phyloP scores from a whole-genome alignment of 2,329 filamentous ascomycete species.

The Cladophialophora carrionii region DNA sequence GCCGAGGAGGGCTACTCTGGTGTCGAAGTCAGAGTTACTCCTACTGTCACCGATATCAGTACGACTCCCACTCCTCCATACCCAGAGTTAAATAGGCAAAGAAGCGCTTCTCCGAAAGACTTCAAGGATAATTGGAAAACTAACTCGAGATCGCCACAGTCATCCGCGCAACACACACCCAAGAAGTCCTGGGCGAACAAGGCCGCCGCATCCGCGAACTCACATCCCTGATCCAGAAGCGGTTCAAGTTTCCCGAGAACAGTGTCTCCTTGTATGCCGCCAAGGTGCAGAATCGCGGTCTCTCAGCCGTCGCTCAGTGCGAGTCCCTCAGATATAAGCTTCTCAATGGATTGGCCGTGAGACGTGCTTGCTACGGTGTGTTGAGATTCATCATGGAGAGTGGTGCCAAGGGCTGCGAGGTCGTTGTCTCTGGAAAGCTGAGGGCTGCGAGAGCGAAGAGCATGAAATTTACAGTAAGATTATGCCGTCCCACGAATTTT shows the following conservation, averaged over 20 bases:
- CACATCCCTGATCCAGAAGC: slow-evolving; percentile 99
- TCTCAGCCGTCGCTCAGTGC: slow-evolving; percentile 99
- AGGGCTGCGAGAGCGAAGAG: slow-evolving; percentile 98
- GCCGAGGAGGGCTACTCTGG: slow-evolving; percentile 99
- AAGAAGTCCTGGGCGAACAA: slow-evolving; percentile 99
- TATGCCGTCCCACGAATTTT: neutral
- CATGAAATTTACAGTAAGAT: slow-evolving; percentile 98
- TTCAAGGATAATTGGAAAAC: neutral
- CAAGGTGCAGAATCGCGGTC: slow-evolving; percentile 99
- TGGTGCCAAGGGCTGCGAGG: slow-evolving; percentile 99
- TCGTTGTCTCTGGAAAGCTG: slow-evolving; percentile 98
- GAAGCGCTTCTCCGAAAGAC: neutral
- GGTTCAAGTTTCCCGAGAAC: slow-evolving; percentile 99
- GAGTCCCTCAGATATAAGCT: slow-evolving; percentile 99
- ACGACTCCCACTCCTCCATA: slow-evolving; percentile 42
- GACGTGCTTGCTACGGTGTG: slow-evolving; percentile 99
- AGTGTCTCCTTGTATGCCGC: slow-evolving; percentile 99
- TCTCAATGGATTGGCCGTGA: slow-evolving; percentile 97
- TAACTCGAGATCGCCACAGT: slow-evolving; percentile 50
- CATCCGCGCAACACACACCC: slow-evolving; percentile 99
- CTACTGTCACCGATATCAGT: slow-evolving; percentile 99
- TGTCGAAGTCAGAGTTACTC: slow-evolving; percentile 99
- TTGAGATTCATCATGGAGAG: slow-evolving; percentile 99
- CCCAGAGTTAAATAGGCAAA: neutral
- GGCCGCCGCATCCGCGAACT: slow-evolving; percentile 99